Base-by-base conservation (phyloP, 1,284 basidiomycete genomes). In the Malassezia psittaci region DNA sequence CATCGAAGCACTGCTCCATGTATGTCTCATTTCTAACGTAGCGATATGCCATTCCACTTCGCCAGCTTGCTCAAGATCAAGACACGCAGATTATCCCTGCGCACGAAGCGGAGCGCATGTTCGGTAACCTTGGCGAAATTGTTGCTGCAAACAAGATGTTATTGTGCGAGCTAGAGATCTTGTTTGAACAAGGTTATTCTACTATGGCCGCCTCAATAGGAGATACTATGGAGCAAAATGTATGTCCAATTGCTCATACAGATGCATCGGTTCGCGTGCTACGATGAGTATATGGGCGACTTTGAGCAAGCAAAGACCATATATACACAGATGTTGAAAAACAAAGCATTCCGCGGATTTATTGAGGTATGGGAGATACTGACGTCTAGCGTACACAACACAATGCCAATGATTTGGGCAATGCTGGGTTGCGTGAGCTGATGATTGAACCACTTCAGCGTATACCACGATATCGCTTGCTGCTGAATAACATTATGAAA, bases 401-500 rank as follows among this genome's bases (percentile, higher is more conserved):
- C 70, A 84, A 87, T 60, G 83, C 84, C 3, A 81, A 84, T 12
- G 90, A 90, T 55, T 79, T 83, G 36, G 83, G 81, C 62, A 93
- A 90, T 56, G 61, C 65, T 0, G 71, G 93, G 12, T 79, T 99
- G 39, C 83, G 89, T 18, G 93, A 98, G 75, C 82, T 99, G 40
- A 80, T 99, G 40, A 96, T 96, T 83, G 94, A 98, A 70, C 94
- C 94, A n/a, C 88, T 96, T n/a, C 94, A 99, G 75, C 85, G 94
- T 29, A 89, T 98, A 62, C 91, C 94, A 1, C 81, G 93, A 54
- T 98, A 98, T 77, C 94, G 89, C 2, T 80, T 99, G 21, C 80
- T 99, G 61, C 88, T 96, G 76, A 85, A 89, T 62, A 67, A 64
- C n/a, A 57, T 74, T 13, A 37, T 73, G 21, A 58, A 61, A 41